Base-by-base conservation (phyloP, 164 flowering plant species). In the Piper longum region DNA sequence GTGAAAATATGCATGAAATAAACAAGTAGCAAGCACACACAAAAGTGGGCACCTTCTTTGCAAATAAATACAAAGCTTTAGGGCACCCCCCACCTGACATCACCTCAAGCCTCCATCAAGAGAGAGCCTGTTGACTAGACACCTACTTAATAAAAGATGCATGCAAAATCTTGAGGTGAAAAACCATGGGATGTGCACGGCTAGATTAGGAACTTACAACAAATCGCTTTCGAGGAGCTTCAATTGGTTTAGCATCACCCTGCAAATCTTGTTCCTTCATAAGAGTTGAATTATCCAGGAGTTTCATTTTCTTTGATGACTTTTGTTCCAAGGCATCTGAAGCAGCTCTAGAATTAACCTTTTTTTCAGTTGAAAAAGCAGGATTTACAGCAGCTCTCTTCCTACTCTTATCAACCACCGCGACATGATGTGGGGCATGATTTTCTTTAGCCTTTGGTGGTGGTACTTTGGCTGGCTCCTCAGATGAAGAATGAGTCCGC, bases 161-260 rank as follows among this genome's bases (percentile, higher is more conserved):
- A 56, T 56, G 39, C 7, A 9, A 17, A 11, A 13, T 19, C 12
- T 13, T 11, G 18, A 26, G 52, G 17, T 11, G 13, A 62, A 43
- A 13, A 12, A 36, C 4, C 12, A 62, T 62, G 55, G 12, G 12
- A 52, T 4, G 26, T 41, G 18, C 41, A 54, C 14, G 42, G 36
- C 62, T 19, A 54, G 60, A 16, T 5, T 16, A 11, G 36, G 7
- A 71, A 82, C 91, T 82, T 83, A 84, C 96, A 68, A 62, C 68
- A 66, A 69, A 67, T 54, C 84, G 85, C 64, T 78, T 80, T 69
- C 73, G 72, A 54, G 80, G 71, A 44, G 78, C 81, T 71, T 85
- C 83, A 60, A 72, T 4, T 36, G 41, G 48, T 56, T 72, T 65
- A 43, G 64, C 69, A 65, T 52, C 66, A 63, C 62, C 62, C 69